phyloP scores from a whole-genome alignment of 2,329 filamentous ascomycete genomes.

The Microsporum ferrugineum region DNA sequence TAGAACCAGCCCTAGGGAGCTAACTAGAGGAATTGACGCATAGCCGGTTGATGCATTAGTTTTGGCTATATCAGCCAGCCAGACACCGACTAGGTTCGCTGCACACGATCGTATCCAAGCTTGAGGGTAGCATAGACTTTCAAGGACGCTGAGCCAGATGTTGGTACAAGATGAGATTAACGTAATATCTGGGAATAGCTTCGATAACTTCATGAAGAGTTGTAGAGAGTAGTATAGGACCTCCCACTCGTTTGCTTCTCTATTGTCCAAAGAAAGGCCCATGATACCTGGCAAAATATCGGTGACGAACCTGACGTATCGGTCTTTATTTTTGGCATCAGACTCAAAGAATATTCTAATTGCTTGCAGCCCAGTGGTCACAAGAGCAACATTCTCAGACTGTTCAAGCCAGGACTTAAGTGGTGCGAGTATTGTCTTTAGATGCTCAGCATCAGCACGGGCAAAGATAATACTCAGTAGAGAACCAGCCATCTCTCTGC shows the following conservation, averaged over 20 bases:
- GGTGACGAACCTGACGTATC: conserved; percentile 54
- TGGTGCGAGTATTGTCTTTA: conserved; percentile 57
- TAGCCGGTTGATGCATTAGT: conserved; percentile 46
- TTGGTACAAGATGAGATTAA: conserved; percentile 48
- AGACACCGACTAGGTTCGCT: conserved; percentile 61
- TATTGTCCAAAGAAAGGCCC: conserved; percentile 37
- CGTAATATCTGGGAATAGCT: conserved; percentile 52
- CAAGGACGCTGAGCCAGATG: conserved; percentile 61
- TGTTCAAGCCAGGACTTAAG: conserved; percentile 67
- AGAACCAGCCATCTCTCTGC: conserved; percentile 67
- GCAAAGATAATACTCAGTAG: conserved; percentile 72
- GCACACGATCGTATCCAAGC: conserved; percentile 65
- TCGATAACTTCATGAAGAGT: conserved; percentile 55
- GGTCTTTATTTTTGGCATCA: conserved; percentile 51
- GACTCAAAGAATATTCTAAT: conserved; percentile 75
- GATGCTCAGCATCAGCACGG: conserved; percentile 60
- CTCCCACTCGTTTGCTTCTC: conserved; percentile 50
- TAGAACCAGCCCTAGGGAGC: conserved; percentile 60
- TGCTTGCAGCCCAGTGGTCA: conserved; percentile 63
- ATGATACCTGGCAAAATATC: conserved; percentile 46
- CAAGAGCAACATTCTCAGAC: conserved; percentile 57
- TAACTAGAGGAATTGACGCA: conserved; percentile 49
- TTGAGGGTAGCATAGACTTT: conserved; percentile 61
- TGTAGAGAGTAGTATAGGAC: conserved; percentile 63
- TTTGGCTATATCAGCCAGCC: conserved; percentile 66